Base-by-base conservation (phyloP, 2,329 filamentous ascomycete species). In the Phoma herbarum region DNA sequence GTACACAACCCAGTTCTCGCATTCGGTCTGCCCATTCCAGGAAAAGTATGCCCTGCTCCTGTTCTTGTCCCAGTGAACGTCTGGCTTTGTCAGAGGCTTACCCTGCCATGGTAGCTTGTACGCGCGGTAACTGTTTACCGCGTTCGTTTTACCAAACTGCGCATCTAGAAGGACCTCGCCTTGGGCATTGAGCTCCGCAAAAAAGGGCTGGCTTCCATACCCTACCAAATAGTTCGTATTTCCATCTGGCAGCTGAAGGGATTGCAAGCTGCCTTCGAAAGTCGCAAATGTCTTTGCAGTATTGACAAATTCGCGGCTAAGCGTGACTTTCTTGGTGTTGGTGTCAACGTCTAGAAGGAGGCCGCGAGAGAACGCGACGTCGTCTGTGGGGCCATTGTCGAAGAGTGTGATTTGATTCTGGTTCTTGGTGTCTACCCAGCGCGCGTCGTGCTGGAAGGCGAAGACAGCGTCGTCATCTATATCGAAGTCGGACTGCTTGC, bases 161-260 rank as follows among this genome's bases (percentile, higher is more conserved):
- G 76, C 71, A 43, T 80, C 77, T 53, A 79, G 78, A 2, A 83
- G 65, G 16, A 79, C 61, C 7, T 74, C 68, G 29, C 80, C 80
- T 22, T 78, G 67, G 12, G 66, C 46, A 0, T 72, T 64, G 61
- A 76, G 83, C 63, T 86, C 84, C 11, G 79, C 81, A 57, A 79
- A 82, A 2, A 79, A 48, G 2, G 29, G 45, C 45, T 48, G 45
- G 10, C 22, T 37, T 35, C 45, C 45, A 18, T 37, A 48, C 9
- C 45, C 29, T 22, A 48, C 7, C 2, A 48, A 7, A 31, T 37
- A 48, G 45, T 48, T 48, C 16, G 16, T 25, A 22, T 23, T 25
- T 4, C 31, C 29, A 14, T 37, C 33, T 11, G 45, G 11, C 3
- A 35, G 31, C 6, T 35, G 7, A 1, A 48, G 11, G 14, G 22